Evolutionary conservation across 2,329 filamentous ascomycete species (phyloP), one percentile per base, ranked within the genome.

Genomic region (Exserohilum turcica): DNA sequence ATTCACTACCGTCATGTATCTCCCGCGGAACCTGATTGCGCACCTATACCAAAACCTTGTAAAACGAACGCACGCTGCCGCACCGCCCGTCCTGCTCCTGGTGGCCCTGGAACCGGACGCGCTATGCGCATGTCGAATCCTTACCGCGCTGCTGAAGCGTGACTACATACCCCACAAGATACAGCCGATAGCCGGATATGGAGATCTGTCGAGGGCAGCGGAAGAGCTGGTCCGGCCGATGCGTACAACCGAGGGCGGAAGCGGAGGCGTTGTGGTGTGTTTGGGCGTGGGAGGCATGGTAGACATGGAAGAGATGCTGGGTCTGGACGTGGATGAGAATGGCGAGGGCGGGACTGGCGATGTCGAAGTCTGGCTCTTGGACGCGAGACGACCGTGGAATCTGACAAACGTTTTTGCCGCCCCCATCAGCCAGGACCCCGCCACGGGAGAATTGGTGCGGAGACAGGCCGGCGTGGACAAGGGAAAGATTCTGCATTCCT

Each of bases 151-250:
- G n/a, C 82, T 99, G 56, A 97, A 96, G 77, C 89, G 93, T 81
- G 94, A 99, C 80, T 97, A 96, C 72, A 96, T 99, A 64, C 90
- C 89, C 12, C 93, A 97, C 79, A 97, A 97, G 77, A 96, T 97
- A 69, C 91, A 97, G 68, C 94, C 94, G 1, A 88, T 99, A 48
- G 86, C 91, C 16, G 94, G 94, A 49, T 97, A 97, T 85, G 87
- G 86, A 61, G 94, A 97, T 73, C 84, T 99, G 40, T 84, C 90
- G 69, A 87, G 86, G 64, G 88, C 88, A 18, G 92, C 92, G 39
- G 84, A 85, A 68, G 86, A 92, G 61, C 81, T 95, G 38, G 89
- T 97, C 35, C 82, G 81, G 48, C 92, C 92, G 9, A 92, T 97
- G 90, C 92, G 91, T 81, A 87, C 89, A 68, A 86, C 86, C 27